A percentile compares a stretch with the other conserved stretches of the same genome.
Conservation (phyloP, 2,329 filamentous ascomycete genomes). For the Colletotrichum tanaceti region DNA sequence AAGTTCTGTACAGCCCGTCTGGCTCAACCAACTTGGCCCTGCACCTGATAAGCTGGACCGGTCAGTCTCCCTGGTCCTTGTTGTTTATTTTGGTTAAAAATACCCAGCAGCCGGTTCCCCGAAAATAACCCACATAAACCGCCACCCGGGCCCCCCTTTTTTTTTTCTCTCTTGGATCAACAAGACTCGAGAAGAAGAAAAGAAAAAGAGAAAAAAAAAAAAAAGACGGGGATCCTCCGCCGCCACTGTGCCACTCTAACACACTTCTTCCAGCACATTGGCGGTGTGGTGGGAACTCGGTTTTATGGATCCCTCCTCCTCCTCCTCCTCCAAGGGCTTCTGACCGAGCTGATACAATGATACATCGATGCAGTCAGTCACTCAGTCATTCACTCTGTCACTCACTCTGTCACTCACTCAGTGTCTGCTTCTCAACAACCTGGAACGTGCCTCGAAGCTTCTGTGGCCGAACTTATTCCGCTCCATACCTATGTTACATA, state of each 20-base stretch:
- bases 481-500: not conserved
- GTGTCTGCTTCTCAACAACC: slow-evolving; percentile 24
- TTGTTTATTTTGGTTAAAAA: too few relatives aligned
- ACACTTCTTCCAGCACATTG: slow-evolving; percentile 13
- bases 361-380: too few relatives aligned
- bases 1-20: too few relatives aligned
- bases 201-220: too few relatives aligned
- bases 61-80: slow-evolving; percentile 13
- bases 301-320: slow-evolving; percentile 28
- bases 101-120: not conserved
- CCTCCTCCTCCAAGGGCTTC: slow-evolving; percentile 14
- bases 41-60: slow-evolving; percentile 33
- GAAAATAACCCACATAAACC: not conserved
- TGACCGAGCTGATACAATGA: not conserved
- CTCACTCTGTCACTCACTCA: too few relatives aligned
- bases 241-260: slow-evolving; percentile 14
- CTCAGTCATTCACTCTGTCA: too few relatives aligned
- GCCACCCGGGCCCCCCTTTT: slow-evolving; percentile 20
- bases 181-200: too few relatives aligned
- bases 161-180: not conserved
- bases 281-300: slow-evolving; percentile 10
- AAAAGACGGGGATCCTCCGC: slow-evolving; percentile 5
- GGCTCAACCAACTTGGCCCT: too few relatives aligned
- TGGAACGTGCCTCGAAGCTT: slow-evolving; percentile 32
- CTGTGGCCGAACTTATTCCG: slow-evolving; percentile 31